Evolutionary conservation across 2,329 filamentous ascomycete genomes (phyloP).

Genomic region (Simplicillium sp.): DNA sequence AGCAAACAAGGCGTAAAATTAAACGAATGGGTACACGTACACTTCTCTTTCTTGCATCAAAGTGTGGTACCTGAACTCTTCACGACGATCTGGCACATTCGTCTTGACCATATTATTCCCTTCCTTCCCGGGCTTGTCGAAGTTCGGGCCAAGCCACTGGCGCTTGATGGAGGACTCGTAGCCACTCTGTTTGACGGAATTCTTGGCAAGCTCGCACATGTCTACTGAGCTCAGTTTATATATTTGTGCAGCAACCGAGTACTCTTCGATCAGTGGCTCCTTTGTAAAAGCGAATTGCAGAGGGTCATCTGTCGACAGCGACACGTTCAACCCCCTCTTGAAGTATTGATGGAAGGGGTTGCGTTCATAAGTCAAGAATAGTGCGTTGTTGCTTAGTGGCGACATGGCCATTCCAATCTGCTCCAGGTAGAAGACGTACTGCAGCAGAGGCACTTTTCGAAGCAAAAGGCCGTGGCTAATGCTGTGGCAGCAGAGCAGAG

Average conservation of each 20-base stretch:
- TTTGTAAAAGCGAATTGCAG: conserved; percentile 98
- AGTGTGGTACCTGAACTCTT: conserved; percentile 83
- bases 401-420: conserved; percentile 99
- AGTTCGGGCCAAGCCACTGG: conserved; percentile 79
- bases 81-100: conserved; percentile 88
- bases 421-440: conserved; percentile 96
- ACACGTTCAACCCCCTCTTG: conserved; percentile 88
- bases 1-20: conserved; percentile 8
- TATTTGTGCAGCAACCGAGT: conserved; percentile 94
- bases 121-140: conserved; percentile 64
- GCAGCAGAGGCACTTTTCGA: conserved; percentile 85
- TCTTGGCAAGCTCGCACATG: conserved; percentile 97
- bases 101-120: conserved; percentile 94
- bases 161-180: conserved; percentile 86
- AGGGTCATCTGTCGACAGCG: conserved; percentile 91
- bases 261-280: conserved; percentile 95
- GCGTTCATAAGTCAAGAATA: conserved; percentile 93
- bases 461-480: conserved; percentile 92
- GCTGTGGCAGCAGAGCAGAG: conserved; percentile 86
- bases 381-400: conserved; percentile 93
- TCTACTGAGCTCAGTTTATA: conserved; percentile 96
- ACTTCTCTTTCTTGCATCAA: conserved; percentile 74
- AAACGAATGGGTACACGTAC: conserved; percentile 39
- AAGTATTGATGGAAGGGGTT: conserved; percentile 97
- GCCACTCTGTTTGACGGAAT: conserved; percentile 89